Evolutionary conservation across 2,329 filamentous ascomycete genomes (phyloP).

Genomic region (Pseudogymnoascus pannorum): DNA sequence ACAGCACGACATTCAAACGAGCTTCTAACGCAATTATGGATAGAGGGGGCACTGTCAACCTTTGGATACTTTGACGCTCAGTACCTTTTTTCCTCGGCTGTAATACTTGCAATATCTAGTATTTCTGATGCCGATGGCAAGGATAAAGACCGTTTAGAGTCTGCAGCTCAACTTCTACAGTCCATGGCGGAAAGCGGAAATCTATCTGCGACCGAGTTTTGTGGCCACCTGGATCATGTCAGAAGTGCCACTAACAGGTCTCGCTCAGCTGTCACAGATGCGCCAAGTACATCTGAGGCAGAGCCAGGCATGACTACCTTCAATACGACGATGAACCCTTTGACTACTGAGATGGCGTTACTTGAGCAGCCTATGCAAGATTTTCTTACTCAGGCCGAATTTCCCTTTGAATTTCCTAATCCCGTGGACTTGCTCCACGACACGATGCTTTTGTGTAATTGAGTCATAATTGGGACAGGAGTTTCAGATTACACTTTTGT

Average conservation of each 20-base stretch:
- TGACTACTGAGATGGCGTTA: conserved; percentile 9
- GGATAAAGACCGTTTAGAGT: conserved; percentile 36
- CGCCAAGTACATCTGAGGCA: background rate
- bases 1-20: conserved; percentile 39
- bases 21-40: conserved; percentile 38
- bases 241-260: conserved; percentile 9
- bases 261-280: background rate
- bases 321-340: background rate
- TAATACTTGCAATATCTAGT: conserved; percentile 38
- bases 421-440: conserved; percentile 4
- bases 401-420: conserved; percentile 7
- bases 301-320: background rate
- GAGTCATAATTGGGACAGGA: background rate
- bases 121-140: conserved; percentile 29
- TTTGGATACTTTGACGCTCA: conserved; percentile 42
- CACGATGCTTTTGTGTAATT: background rate
- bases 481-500: background rate
- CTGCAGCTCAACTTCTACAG: conserved; percentile 32
- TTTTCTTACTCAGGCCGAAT: conserved; percentile 5
- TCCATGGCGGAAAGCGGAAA: conserved; percentile 36
- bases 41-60: conserved; percentile 38
- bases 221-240: conserved; percentile 32
- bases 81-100: conserved; percentile 40
- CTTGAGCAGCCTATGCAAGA: conserved; percentile 10
- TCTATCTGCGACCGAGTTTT: conserved; percentile 36